These are phyloP conservation scores for Pseudopithomyces maydicus DNA, from an alignment of 2,329 filamentous ascomycete species.

Conservation along the genomic window DNA sequence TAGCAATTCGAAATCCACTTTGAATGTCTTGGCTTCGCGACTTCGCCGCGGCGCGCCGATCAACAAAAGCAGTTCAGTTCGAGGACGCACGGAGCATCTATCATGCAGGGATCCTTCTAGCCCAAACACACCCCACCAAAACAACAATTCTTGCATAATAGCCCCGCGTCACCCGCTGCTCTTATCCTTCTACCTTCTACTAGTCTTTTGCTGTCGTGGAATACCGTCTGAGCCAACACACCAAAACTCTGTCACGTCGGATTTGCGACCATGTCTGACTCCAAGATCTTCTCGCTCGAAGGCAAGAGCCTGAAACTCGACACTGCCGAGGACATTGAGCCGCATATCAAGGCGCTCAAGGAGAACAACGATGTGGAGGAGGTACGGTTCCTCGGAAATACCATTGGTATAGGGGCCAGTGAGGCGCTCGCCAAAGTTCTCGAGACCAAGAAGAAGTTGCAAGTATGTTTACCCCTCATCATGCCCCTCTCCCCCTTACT, in stretches of 20 bases:
- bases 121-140: conserved; percentile 34
- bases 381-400: conserved; percentile 87
- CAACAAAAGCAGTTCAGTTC: not conserved
- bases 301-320: conserved; percentile 92
- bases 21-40: conserved; percentile 20
- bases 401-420: conserved; percentile 85
- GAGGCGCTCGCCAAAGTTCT: conserved; percentile 83
- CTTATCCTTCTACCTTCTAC: not conserved
- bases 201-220: not conserved
- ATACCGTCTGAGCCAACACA: not conserved
- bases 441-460: conserved; percentile 79
- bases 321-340: conserved; percentile 82
- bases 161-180: conserved; percentile 3
- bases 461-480: conserved; percentile 54
- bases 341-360: conserved; percentile 77
- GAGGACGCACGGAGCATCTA: conserved; percentile 3
- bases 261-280: conserved; percentile 46
- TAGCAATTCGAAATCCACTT: conserved; percentile 32
- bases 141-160: conserved; percentile 23
- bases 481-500: not conserved
- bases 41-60: conserved; percentile 16
- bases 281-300: conserved; percentile 85
- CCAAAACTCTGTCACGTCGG: not conserved
- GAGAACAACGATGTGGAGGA: conserved; percentile 79
- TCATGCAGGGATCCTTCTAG: conserved; percentile 18